Conservation (phyloP, 768 basidiomycete genomes). For the Termitomyces titanicus region DNA sequence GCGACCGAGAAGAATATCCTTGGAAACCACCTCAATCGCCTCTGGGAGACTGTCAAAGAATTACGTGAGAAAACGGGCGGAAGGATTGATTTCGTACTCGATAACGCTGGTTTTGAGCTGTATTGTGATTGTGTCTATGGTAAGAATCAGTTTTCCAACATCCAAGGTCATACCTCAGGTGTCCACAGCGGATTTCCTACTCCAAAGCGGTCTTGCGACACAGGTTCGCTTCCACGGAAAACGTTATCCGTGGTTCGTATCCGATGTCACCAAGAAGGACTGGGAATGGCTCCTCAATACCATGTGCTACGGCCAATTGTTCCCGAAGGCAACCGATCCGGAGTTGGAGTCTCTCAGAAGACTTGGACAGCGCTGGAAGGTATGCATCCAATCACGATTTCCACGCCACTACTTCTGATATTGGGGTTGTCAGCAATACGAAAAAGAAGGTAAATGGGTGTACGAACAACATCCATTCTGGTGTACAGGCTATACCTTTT, state of each 20-base stretch:
- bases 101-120: conserved; percentile 87
- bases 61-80: conserved; percentile 70
- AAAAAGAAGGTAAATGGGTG: conserved; percentile 88
- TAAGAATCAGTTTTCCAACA: conserved; percentile 25
- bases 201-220: conserved; percentile 83
- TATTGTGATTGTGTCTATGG: conserved; percentile 88
- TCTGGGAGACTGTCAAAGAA: conserved; percentile 74
- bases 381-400: conserved; percentile 19
- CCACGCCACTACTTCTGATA: not conserved
- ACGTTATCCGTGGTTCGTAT: conserved; percentile 93
- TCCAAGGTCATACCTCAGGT: conserved; percentile 3
- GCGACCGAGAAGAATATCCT: conserved; percentile 96
- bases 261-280: conserved; percentile 88
- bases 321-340: conserved; percentile 75
- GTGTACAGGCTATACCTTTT: conserved; percentile 96
- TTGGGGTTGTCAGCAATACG: conserved; percentile 62
- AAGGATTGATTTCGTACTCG: conserved; percentile 77
- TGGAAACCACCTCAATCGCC: conserved; percentile 70
- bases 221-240: conserved; percentile 95
- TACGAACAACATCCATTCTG: conserved; percentile 95
- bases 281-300: conserved; percentile 91
- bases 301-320: conserved; percentile 90
- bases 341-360: conserved; percentile 79
- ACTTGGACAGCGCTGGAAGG: conserved; percentile 90
- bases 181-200: conserved; percentile 78